Evolutionary conservation across 352 stramenopile genomes (phyloP).

Genomic region (Thraustotheca clavata): DNA sequence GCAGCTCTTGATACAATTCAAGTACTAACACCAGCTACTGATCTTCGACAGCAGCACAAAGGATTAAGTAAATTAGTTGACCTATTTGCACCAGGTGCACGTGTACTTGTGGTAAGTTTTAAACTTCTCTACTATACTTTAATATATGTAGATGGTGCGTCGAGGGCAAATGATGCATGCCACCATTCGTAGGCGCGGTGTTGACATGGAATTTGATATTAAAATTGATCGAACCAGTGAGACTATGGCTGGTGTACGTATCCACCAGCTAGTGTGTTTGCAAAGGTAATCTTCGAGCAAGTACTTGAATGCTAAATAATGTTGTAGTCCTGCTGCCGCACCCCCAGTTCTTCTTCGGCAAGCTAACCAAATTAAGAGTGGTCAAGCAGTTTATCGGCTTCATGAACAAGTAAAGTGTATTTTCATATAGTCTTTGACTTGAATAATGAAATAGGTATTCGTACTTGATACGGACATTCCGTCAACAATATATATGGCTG

Average conservation of each 20-base stretch:
- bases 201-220: not conserved
- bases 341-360: not conserved
- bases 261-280: not conserved
- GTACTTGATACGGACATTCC: slow-evolving; percentile 8
- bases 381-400: not conserved
- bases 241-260: not conserved
- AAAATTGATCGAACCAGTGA: not conserved
- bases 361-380: not conserved
- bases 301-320: not conserved
- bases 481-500: not conserved
- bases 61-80: not conserved
- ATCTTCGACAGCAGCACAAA: not conserved
- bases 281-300: not conserved
- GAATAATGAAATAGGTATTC: not conserved
- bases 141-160: not conserved
- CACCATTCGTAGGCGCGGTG: slow-evolving; percentile 1
- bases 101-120: slow-evolving; percentile 11
- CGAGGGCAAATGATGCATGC: not conserved
- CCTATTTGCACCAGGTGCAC: not conserved
- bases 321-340: not conserved
- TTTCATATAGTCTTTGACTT: not conserved
- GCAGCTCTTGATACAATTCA: not conserved
- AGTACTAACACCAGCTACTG: not conserved
- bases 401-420: not conserved
- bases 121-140: not conserved